Conservation (phyloP, 768 basidiomycete genomes). For the Hirschioporus abietinus region DNA sequence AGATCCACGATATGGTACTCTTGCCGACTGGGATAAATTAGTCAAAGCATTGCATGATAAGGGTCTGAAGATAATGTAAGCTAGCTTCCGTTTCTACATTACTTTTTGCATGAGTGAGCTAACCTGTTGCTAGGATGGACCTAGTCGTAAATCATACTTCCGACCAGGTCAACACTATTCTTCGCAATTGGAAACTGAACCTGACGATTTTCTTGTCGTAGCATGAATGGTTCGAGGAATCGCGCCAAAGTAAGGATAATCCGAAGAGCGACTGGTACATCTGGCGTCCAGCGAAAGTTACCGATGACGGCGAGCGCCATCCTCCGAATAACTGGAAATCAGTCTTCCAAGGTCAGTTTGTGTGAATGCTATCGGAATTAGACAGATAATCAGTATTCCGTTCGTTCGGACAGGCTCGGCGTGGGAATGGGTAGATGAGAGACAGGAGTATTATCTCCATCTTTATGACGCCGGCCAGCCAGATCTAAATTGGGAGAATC, state of each 20-base stretch:
- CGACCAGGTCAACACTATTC: conserved; percentile 40
- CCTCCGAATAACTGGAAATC: conserved; percentile 77
- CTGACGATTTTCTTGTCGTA: conserved; percentile 20
- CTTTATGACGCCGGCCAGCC: conserved; percentile 63
- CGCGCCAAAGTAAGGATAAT: conserved; percentile 42
- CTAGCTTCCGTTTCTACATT: not conserved
- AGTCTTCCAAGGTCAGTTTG: conserved; percentile 48
- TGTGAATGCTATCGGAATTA: conserved; percentile 2
- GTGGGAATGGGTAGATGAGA: conserved; percentile 64
- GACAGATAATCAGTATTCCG: not conserved
- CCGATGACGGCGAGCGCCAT: conserved; percentile 43
- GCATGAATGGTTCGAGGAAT: conserved; percentile 70
- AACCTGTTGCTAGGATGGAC: conserved; percentile 49
- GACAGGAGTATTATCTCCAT: conserved; percentile 71
- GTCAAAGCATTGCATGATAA: conserved; percentile 49
- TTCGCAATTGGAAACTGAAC: not conserved
- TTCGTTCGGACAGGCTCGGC: conserved; percentile 43
- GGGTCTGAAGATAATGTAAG: conserved; percentile 68
- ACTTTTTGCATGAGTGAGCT: not conserved
- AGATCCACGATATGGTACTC: conserved; percentile 59
- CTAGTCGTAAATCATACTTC: conserved; percentile 74
- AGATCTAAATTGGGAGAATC: conserved; percentile 75
- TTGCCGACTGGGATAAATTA: conserved; percentile 54
- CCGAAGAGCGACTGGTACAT: conserved; percentile 74
- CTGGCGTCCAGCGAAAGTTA: conserved; percentile 58